Evolutionary conservation across 371 early-diverging fungal genomes (phyloP).

Genomic region (Syncephalastrum monosporum): DNA sequence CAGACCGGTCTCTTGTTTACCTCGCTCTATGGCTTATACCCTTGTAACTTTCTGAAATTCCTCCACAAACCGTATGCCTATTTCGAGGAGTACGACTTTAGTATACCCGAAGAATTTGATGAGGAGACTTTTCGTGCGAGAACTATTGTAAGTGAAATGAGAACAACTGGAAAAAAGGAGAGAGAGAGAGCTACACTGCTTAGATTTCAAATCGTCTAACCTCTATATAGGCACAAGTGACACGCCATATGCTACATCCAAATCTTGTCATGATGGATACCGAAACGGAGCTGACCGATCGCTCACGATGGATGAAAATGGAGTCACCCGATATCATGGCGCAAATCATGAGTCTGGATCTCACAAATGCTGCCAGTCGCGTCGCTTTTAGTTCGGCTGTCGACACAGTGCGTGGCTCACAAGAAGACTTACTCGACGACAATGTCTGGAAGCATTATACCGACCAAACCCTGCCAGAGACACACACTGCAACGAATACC

Average conservation of each 20-base stretch:
- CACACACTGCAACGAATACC: no score
- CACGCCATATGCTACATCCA: conserved; percentile 63
- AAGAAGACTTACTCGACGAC: conserved; percentile 33
- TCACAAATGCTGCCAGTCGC: conserved; percentile 59
- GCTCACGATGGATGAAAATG: conserved; percentile 62
- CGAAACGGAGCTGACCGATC: conserved; percentile 54
- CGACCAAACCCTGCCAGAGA: no score
- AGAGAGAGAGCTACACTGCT: no score
- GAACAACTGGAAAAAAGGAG: no score
- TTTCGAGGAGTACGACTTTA: conserved; percentile 33
- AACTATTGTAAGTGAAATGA: conserved; percentile 28
- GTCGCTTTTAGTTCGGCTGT: conserved; percentile 35
- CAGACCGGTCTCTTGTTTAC: conserved; percentile 60
- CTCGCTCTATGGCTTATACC: conserved; percentile 65
- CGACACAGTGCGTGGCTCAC: conserved; percentile 7
- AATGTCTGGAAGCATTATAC: conserved; percentile 17
- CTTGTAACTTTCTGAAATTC: conserved; percentile 62
- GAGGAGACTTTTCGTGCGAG: conserved; percentile 47
- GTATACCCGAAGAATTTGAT: conserved; percentile 50
- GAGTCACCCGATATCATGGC: conserved; percentile 70
- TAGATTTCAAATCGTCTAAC: neutral
- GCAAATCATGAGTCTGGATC: conserved; percentile 61
- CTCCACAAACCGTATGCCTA: conserved; percentile 53
- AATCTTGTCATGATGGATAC: conserved; percentile 51
- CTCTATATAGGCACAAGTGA: conserved; percentile 42